A percentile compares a stretch with the other conserved stretches of the same genome.
Evolutionary conservation across 176 grass and related monocot genomes (phyloP).

Genomic region (Cenchrus fungigraminus): DNA sequence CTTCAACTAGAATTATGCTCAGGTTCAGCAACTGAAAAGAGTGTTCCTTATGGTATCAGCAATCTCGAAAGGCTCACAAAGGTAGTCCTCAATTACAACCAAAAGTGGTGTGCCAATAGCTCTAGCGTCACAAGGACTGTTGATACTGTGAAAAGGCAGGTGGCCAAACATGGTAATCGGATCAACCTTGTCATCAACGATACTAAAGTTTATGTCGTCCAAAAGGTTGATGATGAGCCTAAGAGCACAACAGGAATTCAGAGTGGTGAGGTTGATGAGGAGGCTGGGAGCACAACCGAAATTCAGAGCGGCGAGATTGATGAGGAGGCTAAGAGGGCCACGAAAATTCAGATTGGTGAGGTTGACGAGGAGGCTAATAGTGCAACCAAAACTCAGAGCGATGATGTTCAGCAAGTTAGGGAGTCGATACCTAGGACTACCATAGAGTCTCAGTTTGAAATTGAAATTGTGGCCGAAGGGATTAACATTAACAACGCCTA

Average conservation of each 20-base stretch:
- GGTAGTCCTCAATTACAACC: background rate
- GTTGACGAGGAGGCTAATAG: too few species aligned
- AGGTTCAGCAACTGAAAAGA: background rate
- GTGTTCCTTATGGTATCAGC: background rate
- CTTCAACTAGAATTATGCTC: constrained; percentile 14
- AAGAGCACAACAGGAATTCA: background rate
- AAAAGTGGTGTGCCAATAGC: background rate
- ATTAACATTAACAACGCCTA: background rate
- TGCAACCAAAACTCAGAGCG: too few species aligned
- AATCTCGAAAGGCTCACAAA: background rate
- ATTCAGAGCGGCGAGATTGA: too few species aligned
- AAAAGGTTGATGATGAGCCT: background rate
- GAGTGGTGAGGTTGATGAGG: background rate
- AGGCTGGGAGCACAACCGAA: too few species aligned
- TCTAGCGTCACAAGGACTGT: background rate
- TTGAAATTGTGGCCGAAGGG: background rate
- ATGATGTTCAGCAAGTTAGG: background rate
- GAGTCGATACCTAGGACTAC: background rate
- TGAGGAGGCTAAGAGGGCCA: too few species aligned
- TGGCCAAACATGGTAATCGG: background rate
- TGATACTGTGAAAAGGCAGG: background rate
- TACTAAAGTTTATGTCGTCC: background rate
- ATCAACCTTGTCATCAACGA: constrained; percentile 16
- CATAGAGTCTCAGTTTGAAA: background rate
- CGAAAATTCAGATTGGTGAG: too few species aligned